Evolutionary conservation across 1,139 yeast genomes (phyloP), one percentile per base, ranked within the genome.

Genomic region (Blastobotrys serpentis): DNA sequence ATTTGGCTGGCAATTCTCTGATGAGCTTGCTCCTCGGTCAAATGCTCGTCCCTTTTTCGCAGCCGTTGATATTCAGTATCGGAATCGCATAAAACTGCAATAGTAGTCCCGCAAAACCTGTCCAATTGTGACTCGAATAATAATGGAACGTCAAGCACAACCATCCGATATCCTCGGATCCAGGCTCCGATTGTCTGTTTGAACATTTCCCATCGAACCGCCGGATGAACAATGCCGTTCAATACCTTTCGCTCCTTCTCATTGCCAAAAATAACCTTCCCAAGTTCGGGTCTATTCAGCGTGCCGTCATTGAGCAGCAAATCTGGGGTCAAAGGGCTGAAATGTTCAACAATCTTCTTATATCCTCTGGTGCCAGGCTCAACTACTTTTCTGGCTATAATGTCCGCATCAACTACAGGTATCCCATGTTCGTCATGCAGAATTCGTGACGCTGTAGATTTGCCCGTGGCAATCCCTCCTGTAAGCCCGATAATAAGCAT

Each of bases 381-480:
- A 3, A 90, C 96, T 11, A 90, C 87, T 55, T 88, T 81, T 52
- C 84, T 76, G 0, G 98, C 98, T 42, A 94, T 83, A 46, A 78
- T 64, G 64, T 94, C 99, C 1, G 98, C 98, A 69, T 94, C 98
- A 1, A 94, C 74, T 1, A 94, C 68, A 0, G 84, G 76, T 16
- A 86, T 39, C 2, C 71, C 61, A 56, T 84, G 76, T 19, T 78
- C 70, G 11, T 79, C 77, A 5, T 66, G 55, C 8, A 92, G 69
- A 23, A 76, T 67, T 14, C 70, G 65, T 0, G 97, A 87, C 0
- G 88, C 98, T 0, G 98, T 90, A 11, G 96, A 85, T 64, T 94
- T 94, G 1, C 99, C 99, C 3, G 94, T 78, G 7, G 97, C 96
- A 46, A 92, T 92, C 1, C 97, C 97, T 0, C 99, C 99, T 0